Evolutionary conservation across 805 yeast species (phyloP).

Genomic region (Saccharomycopsis babjevae): DNA sequence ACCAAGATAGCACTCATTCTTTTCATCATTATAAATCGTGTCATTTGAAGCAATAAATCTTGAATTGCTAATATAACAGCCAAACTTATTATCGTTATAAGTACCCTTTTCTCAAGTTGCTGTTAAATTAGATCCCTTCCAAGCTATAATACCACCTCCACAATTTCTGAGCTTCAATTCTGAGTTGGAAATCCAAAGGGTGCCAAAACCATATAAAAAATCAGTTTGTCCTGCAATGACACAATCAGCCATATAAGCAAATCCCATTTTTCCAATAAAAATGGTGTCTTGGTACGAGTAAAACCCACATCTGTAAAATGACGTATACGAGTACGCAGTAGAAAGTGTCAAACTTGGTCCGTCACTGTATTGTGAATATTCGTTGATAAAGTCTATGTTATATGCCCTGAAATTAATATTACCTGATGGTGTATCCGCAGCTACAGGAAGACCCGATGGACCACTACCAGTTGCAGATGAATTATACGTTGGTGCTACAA

Average conservation of each 20-base stretch:
- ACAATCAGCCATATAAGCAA: slow-evolving; percentile 1
- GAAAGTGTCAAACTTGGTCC: slow-evolving; percentile 4
- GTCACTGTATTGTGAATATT: neutral
- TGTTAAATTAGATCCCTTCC: slow-evolving; percentile 6
- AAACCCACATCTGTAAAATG: slow-evolving; percentile 9
- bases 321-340: neutral
- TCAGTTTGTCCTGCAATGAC: slow-evolving; percentile 10
- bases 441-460: slow-evolving; percentile 3
- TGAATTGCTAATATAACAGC: slow-evolving; percentile 5
- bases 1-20: slow-evolving; percentile 5
- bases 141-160: slow-evolving; percentile 12
- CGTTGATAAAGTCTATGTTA: slow-evolving; percentile 7
- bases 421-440: slow-evolving; percentile 1
- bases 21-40: neutral
- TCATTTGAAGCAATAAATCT: slow-evolving; percentile 3
- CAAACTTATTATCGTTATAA: slow-evolving; percentile 1
- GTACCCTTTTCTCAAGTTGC: neutral
- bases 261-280: slow-evolving; percentile 1
- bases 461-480: slow-evolving; percentile 6
- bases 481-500: slow-evolving; percentile 7
- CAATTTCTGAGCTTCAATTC: neutral
- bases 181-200: slow-evolving; percentile 4
- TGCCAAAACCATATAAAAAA: slow-evolving; percentile 8
- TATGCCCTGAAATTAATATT: slow-evolving; percentile 2
- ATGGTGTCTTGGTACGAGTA: slow-evolving; percentile 9